These are phyloP conservation scores for Aspergillus japonicus DNA, from an alignment of 2,329 filamentous ascomycete genomes.

Conservation along the genomic window DNA sequence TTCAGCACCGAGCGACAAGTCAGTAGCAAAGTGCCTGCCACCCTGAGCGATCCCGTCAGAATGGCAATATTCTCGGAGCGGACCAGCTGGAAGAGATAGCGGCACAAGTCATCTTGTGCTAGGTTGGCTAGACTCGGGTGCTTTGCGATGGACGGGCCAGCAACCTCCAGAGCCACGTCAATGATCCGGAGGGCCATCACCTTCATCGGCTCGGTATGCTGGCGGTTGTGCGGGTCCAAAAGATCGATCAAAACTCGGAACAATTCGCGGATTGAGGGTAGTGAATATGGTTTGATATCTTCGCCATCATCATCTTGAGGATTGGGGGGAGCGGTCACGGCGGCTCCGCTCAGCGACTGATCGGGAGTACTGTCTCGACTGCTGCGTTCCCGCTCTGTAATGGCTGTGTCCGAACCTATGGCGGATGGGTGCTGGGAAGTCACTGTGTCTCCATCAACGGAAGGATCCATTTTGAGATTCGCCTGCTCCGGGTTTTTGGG, in stretches of 20 bases:
- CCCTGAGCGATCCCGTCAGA: slow-evolving; percentile 85
- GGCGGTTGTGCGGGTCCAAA: slow-evolving; percentile 85
- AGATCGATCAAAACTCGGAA: slow-evolving; percentile 93
- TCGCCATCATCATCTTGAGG: slow-evolving; percentile 47
- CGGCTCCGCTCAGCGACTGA: slow-evolving; percentile 32
- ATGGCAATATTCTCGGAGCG: slow-evolving; percentile 95
- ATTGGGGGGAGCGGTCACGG: slow-evolving; percentile 35
- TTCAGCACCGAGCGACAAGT: slow-evolving; percentile 90
- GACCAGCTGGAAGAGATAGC: slow-evolving; percentile 92
- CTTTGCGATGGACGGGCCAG: slow-evolving; percentile 88
- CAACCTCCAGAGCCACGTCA: slow-evolving; percentile 93
- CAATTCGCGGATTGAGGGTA: slow-evolving; percentile 90
- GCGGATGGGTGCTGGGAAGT: slow-evolving; percentile 50
- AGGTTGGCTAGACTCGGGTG: slow-evolving; percentile 84
- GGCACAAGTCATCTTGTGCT: slow-evolving; percentile 89
- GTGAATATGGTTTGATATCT: slow-evolving; percentile 80
- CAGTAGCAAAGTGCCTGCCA: slow-evolving; percentile 84
- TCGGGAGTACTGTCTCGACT: slow-evolving; percentile 37
- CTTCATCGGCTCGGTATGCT: slow-evolving; percentile 90
- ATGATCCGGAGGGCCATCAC: slow-evolving; percentile 98
- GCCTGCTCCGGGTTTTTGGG: slow-evolving; percentile 61
- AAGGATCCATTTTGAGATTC: slow-evolving; percentile 79
- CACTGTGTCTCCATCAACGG: slow-evolving; percentile 64
- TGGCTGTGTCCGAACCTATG: slow-evolving; percentile 39
- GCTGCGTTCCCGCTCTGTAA: slow-evolving; percentile 31